Conservation (phyloP, 2,329 filamentous ascomycete genomes). For the Grosmannia penicillata region DNA sequence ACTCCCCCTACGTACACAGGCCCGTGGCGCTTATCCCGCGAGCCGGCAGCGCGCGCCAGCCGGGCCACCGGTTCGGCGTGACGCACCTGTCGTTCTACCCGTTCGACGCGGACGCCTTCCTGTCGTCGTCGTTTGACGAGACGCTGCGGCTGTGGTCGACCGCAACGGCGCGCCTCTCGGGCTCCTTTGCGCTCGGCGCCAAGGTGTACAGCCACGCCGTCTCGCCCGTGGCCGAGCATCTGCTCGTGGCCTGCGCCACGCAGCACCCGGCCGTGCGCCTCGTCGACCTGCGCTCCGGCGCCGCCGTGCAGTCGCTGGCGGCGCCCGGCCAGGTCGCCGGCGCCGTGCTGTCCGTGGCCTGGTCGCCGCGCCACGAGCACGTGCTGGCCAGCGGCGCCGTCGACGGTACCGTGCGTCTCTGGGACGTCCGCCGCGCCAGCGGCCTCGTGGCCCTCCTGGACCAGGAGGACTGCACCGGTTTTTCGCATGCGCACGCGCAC, state of each 20-base stretch:
- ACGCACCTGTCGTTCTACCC: slow-evolving; percentile 67
- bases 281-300: slow-evolving; percentile 72
- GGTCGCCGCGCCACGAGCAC: slow-evolving; percentile 71
- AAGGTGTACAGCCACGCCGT: slow-evolving; percentile 65
- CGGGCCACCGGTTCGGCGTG: slow-evolving; percentile 51
- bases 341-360: slow-evolving; percentile 54
- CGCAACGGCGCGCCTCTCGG: slow-evolving; percentile 42
- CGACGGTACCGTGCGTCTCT: slow-evolving; percentile 71
- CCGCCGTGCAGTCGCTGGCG: slow-evolving; percentile 56
- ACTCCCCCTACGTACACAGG: slow-evolving; percentile 31
- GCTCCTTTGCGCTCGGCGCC: slow-evolving; percentile 51
- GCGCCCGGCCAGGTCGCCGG: slow-evolving; percentile 43
- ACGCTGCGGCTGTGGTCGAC: slow-evolving; percentile 63
- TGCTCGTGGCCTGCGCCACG: slow-evolving; percentile 78
- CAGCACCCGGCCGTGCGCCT: slow-evolving; percentile 74
- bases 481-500: slow-evolving; percentile 25
- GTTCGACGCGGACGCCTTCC: slow-evolving; percentile 60
- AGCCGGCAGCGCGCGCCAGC: slow-evolving; percentile 13
- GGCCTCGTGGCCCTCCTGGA: slow-evolving; percentile 66
- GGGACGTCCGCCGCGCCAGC: slow-evolving; percentile 72
- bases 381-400: slow-evolving; percentile 71
- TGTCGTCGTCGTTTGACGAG: slow-evolving; percentile 66
- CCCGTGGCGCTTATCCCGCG: slow-evolving; percentile 37
- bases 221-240: slow-evolving; percentile 55
- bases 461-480: slow-evolving; percentile 66